Conservation (phyloP, 441 rosid genomes). For the Geranium incanum region DNA sequence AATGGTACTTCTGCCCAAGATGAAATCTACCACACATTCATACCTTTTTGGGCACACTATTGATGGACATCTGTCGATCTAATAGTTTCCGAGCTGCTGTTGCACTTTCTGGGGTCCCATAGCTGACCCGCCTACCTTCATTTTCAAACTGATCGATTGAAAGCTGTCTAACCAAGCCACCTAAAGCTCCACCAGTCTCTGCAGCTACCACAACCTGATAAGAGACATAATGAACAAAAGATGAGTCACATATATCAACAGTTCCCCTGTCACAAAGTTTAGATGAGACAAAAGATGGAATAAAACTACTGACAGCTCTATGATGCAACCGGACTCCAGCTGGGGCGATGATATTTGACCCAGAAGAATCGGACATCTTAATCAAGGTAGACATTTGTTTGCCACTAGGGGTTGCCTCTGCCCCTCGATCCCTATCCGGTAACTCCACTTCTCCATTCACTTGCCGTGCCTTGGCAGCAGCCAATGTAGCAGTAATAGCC, state of each 20-base stretch:
- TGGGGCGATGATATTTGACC: constrained; percentile 46
- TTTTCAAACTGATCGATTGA: constrained; percentile 96
- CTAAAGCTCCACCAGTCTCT: constrained; percentile 94
- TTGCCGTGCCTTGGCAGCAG: constrained; percentile 96
- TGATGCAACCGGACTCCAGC: constrained; percentile 92
- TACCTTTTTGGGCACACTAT: constrained; percentile 93
- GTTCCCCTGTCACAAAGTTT: constrained; percentile 13
- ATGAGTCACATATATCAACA: constrained; percentile 9
- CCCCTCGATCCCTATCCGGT: constrained; percentile 76
- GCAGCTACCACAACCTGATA: constrained; percentile 91
- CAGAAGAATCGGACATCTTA: constrained; percentile 64
- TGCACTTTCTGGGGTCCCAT: constrained; percentile 91
- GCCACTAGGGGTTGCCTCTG: constrained; percentile 96
- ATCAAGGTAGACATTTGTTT: constrained; percentile 57
- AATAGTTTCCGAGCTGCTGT: constrained; percentile 89
- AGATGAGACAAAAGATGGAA: constrained; percentile 12
- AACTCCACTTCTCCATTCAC: constrained; percentile 85
- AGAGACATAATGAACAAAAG: constrained; percentile 19
- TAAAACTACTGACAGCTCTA: constrained; percentile 66
- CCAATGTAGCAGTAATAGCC: constrained; percentile 90
- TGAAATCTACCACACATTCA: neutral
- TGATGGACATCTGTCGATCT: constrained; percentile 93
- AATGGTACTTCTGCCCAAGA: neutral
- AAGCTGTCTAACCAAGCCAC: constrained; percentile 94
- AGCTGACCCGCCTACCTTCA: constrained; percentile 92